Evolutionary conservation across 1,139 yeast genomes (phyloP).

Genomic region (Entelexis paramagnoliae): DNA sequence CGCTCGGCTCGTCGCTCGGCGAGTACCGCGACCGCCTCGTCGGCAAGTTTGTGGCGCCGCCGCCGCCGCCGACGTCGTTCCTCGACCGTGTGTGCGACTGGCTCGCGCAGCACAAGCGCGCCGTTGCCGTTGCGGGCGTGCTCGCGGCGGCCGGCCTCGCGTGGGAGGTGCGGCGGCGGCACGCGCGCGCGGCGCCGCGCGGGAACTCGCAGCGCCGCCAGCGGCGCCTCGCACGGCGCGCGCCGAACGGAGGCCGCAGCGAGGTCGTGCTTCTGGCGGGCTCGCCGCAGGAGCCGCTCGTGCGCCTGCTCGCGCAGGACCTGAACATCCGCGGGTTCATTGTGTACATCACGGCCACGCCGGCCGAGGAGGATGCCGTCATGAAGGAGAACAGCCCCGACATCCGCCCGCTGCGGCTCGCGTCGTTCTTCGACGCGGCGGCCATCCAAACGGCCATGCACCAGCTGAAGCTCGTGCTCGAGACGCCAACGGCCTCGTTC

Average conservation of each 20-base stretch:
- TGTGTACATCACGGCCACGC: constrained; percentile 65
- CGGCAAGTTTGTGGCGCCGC: constrained; percentile 18
- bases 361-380: constrained; percentile 50
- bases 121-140: constrained; percentile 26
- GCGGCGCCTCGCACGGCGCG: constrained; percentile 49
- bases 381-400: constrained; percentile 45
- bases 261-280: constrained; percentile 69
- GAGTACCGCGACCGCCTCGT: constrained; percentile 4
- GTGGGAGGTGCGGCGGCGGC: constrained; percentile 8
- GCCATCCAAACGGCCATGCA: constrained; percentile 35
- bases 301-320: constrained; percentile 60
- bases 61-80: constrained; percentile 27
- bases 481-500: constrained; percentile 38
- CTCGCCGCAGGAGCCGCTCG: constrained; percentile 66
- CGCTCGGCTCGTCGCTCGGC: constrained; percentile 5
- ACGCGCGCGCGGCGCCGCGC: constrained; percentile 4
- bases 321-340: constrained; percentile 70
- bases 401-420: constrained; percentile 43
- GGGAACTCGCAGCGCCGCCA: constrained; percentile 9
- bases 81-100: constrained; percentile 26
- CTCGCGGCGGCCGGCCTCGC: constrained; percentile 21
- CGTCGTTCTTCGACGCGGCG: constrained; percentile 37
- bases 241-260: constrained; percentile 59
- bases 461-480: constrained; percentile 32
- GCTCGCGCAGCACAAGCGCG: constrained; percentile 22